phyloP scores from a whole-genome alignment of 768 basidiomycete genomes.

The Suillus subalutaceus region DNA sequence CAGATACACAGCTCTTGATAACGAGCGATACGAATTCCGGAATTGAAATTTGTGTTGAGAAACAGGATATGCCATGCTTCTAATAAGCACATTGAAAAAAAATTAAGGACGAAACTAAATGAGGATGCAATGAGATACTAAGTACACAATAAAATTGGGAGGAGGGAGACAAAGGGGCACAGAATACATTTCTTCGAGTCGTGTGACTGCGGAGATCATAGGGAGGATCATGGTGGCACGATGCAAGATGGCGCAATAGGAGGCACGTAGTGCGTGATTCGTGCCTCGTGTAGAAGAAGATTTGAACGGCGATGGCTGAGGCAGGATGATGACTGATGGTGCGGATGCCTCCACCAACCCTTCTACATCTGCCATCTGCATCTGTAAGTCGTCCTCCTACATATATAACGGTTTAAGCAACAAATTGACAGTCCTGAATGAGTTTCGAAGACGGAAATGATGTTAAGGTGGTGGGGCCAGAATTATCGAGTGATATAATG shows the following conservation, averaged over 20 bases:
- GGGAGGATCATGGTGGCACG: not conserved
- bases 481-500: slow-evolving; percentile 16
- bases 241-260: not conserved
- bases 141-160: slow-evolving; percentile 5
- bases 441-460: slow-evolving; percentile 14
- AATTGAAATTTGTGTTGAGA: not conserved
- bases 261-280: not conserved
- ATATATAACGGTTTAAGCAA: slow-evolving; percentile 23
- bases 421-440: slow-evolving; percentile 21
- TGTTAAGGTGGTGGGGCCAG: slow-evolving; percentile 22
- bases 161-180: not conserved
- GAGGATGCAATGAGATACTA: slow-evolving; percentile 7
- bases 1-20: not conserved
- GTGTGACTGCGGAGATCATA: slow-evolving; percentile 2
- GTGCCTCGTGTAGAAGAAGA: slow-evolving; percentile 11
- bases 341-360: slow-evolving; percentile 8
- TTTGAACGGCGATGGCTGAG: slow-evolving; percentile 10
- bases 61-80: slow-evolving; percentile 3
- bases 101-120: slow-evolving; percentile 5
- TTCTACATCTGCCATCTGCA: slow-evolving; percentile 15
- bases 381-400: slow-evolving; percentile 3
- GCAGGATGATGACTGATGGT: slow-evolving; percentile 3
- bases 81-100: slow-evolving; percentile 4
- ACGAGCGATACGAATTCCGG: not conserved
- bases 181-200: slow-evolving; percentile 1